Evolutionary conservation across 192 early-diverging fungal species (phyloP).

Genomic region (Rhizoclosmatium globosum): DNA sequence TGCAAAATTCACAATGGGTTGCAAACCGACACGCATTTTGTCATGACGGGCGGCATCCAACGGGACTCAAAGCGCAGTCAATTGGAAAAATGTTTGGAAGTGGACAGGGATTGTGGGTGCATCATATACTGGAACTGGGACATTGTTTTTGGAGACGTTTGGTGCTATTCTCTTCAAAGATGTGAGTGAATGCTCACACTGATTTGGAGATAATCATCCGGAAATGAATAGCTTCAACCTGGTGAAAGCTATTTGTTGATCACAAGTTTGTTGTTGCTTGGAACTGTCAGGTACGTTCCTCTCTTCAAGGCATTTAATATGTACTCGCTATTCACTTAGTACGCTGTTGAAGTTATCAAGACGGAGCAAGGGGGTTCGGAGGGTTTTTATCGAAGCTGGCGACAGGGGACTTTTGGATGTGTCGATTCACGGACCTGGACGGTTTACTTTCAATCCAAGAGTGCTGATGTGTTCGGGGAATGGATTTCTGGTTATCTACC

Average conservation of each 20-base stretch:
- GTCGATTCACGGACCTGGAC: slow-evolving; percentile 17
- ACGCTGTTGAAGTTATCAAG: neutral
- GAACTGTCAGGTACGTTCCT: neutral
- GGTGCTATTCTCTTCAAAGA: slow-evolving; percentile 13
- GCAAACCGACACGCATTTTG: neutral
- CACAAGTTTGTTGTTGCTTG: slow-evolving; percentile 21
- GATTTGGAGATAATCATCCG: neutral
- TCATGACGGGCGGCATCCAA: neutral
- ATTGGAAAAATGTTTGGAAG: slow-evolving; percentile 3
- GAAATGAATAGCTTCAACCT: neutral
- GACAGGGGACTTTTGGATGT: slow-evolving; percentile 11
- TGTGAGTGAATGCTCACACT: neutral
- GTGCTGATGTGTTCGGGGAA: slow-evolving; percentile 4
- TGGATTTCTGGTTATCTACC: neutral
- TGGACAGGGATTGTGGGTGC: slow-evolving; percentile 2
- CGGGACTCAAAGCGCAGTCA: neutral
- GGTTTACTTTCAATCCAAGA: slow-evolving; percentile 21
- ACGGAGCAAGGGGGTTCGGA: neutral
- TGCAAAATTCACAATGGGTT: neutral
- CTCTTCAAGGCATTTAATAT: neutral
- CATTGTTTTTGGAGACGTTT: slow-evolving; percentile 13
- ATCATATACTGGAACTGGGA: neutral
- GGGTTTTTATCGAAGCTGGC: neutral
- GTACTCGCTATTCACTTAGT: neutral
- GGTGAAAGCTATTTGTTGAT: slow-evolving; percentile 7